These are phyloP conservation scores for Tilletia indica DNA, from an alignment of 1,284 basidiomycete genomes.

Conservation along the genomic window DNA sequence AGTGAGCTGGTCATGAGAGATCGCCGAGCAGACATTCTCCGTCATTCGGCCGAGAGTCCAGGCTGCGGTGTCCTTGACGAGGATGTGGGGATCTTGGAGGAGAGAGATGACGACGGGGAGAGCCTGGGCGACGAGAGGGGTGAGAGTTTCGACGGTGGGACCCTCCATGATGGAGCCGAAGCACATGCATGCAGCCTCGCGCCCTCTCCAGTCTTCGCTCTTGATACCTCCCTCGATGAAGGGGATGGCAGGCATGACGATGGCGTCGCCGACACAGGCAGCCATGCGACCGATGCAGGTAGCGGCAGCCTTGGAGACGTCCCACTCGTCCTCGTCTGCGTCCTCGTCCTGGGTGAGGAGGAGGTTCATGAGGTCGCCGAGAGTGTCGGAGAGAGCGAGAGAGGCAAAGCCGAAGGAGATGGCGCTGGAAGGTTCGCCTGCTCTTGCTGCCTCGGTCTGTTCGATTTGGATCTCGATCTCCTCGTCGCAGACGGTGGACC, in stretches of 20 bases:
- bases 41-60: constrained; percentile 97
- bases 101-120: constrained; percentile 90
- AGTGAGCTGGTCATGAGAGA: constrained; percentile 86
- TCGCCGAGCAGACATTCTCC: constrained; percentile 79
- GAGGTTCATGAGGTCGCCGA: constrained; percentile 84
- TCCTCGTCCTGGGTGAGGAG: constrained; percentile 93
- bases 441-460: constrained; percentile 73
- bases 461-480: constrained; percentile 92
- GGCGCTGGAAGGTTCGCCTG: constrained; percentile 47
- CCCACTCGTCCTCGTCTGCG: constrained; percentile 98
- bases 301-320: constrained; percentile 94
- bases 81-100: constrained; percentile 80
- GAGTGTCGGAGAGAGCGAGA: constrained; percentile 87
- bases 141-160: constrained; percentile 80
- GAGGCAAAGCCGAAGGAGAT: constrained; percentile 84
- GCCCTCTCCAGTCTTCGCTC: constrained; percentile 81
- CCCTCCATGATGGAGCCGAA: constrained; percentile 98
- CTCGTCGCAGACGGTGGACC: constrained; percentile 98
- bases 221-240: constrained; percentile 98
- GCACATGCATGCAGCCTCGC: constrained; percentile 96
- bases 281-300: constrained; percentile 87
- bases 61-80: constrained; percentile 94
- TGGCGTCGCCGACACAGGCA: constrained; percentile 82
- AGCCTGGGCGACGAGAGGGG: constrained; percentile 89
- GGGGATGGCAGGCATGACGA: constrained; percentile 89